Evolutionary conservation across 306 rosid species (phyloP).

Genomic region (Arachis hypogaea): DNA sequence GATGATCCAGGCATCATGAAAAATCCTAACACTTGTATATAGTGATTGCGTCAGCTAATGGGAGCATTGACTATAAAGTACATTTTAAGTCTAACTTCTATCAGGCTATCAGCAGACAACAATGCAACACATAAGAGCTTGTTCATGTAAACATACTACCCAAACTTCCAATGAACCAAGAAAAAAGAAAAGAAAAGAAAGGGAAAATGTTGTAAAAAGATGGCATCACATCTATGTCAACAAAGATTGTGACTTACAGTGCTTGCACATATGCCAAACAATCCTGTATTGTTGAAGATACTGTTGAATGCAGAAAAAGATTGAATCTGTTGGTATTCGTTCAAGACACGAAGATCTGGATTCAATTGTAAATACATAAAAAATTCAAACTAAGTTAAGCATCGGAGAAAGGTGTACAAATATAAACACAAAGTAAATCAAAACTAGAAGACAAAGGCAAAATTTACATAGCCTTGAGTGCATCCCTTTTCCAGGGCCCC

Average conservation of each 20-base stretch:
- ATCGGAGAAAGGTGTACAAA: constrained; percentile 4
- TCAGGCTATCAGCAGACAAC: background rate
- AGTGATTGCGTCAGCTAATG: background rate
- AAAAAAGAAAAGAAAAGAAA: background rate
- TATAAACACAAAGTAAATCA: background rate
- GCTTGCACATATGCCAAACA: constrained; percentile 78
- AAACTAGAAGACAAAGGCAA: constrained; percentile 10
- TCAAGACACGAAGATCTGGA: constrained; percentile 85
- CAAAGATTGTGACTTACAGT: constrained; percentile 60
- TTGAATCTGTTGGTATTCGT: constrained; percentile 71
- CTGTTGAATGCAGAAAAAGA: constrained; percentile 89
- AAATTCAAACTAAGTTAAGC: background rate
- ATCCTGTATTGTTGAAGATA: constrained; percentile 78
- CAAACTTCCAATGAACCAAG: background rate
- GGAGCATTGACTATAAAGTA: constrained; percentile 2
- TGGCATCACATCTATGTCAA: background rate
- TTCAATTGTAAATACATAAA: constrained; percentile 18
- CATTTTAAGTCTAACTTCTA: constrained; percentile 6
- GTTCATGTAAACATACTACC: background rate
- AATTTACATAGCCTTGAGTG: constrained; percentile 87
- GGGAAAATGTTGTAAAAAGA: background rate
- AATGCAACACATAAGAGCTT: background rate
- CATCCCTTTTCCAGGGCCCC: constrained; percentile 76
- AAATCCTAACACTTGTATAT: background rate
- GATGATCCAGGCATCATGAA: background rate